Percentiles rank a stretch among this genome's conserved stretches.
Conservation (phyloP, 306 rosid genomes). For the Abrus pulchellus region DNA sequence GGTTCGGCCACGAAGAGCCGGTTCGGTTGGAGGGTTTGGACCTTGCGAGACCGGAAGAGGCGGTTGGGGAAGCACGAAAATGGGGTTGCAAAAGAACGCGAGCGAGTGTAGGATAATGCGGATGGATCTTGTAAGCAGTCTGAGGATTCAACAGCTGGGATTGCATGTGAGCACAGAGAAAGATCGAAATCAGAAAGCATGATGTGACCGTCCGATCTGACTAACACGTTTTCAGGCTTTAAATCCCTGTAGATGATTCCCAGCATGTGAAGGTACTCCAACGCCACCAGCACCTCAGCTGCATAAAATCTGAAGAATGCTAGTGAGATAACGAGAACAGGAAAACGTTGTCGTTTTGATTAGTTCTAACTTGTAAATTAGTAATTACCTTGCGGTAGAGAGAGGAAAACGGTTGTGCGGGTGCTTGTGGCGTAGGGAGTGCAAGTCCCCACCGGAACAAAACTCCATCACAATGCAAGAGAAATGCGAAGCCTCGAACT, state of each 20-base stretch:
- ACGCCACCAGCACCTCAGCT: slow-evolving; percentile 85
- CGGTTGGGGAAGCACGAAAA: slow-evolving; percentile 75
- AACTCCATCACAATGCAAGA: slow-evolving; percentile 99
- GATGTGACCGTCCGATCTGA: slow-evolving; percentile 98
- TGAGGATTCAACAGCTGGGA: slow-evolving; percentile 88
- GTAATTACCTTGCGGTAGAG: slow-evolving; percentile 73
- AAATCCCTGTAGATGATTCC: slow-evolving; percentile 97
- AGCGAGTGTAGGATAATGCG: slow-evolving; percentile 52
- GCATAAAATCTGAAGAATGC: slow-evolving; percentile 78
- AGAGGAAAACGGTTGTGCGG: slow-evolving; percentile 81
- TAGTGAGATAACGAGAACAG: neutral
- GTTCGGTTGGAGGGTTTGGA: slow-evolving; percentile 67
- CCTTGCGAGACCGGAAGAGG: slow-evolving; percentile 72
- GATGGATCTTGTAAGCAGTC: slow-evolving; percentile 53
- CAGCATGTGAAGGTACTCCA: slow-evolving; percentile 97
- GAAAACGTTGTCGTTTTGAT: slow-evolving; percentile 31
- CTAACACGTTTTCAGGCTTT: slow-evolving; percentile 94
- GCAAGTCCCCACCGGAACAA: slow-evolving; percentile 97
- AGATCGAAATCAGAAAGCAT: slow-evolving; percentile 98
- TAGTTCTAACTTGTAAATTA: neutral
- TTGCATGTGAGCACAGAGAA: slow-evolving; percentile 84
- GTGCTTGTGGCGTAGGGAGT: slow-evolving; percentile 80
- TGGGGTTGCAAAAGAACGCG: slow-evolving; percentile 43
- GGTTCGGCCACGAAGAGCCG: slow-evolving; percentile 96
- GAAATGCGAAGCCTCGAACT: slow-evolving; percentile 92